A percentile compares a stretch with the other conserved stretches of the same genome.
Conservation (phyloP, 2,329 filamentous ascomycete species). For the Rutstroemia sp. region DNA sequence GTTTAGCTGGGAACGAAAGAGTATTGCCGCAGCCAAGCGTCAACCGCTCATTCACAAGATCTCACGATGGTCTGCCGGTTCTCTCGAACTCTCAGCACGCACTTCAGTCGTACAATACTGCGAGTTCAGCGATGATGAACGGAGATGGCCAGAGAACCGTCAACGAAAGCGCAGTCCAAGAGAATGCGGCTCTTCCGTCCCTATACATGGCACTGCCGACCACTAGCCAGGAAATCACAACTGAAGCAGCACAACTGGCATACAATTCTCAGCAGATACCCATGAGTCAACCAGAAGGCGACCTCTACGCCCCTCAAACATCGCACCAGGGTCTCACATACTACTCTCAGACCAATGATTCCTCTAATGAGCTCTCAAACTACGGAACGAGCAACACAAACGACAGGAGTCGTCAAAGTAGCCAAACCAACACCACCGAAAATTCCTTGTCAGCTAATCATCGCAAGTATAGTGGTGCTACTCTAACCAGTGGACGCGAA, state of each 20-base stretch:
- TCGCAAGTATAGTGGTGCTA: constrained; percentile 4
- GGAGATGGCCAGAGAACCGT: background rate
- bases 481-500: background rate
- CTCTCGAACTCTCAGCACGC: background rate
- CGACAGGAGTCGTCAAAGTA: constrained; percentile 7
- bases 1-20: background rate
- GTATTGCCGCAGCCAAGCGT: background rate
- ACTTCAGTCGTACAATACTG: background rate
- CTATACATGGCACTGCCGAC: constrained; percentile 19
- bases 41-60: constrained; percentile 3
- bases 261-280: constrained; percentile 4
- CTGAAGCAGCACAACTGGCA: background rate
- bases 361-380: background rate
- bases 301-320: background rate
- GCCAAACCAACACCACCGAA: constrained; percentile 3
- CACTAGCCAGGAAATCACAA: constrained; percentile 21
- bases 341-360: background rate
- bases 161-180: constrained; percentile 5
- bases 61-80: background rate
- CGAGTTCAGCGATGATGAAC: background rate
- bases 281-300: background rate
- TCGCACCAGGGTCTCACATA: background rate
- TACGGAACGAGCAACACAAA: constrained; percentile 4
- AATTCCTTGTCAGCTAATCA: constrained; percentile 2
- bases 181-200: constrained; percentile 9